Evolutionary conservation across 1,284 basidiomycete genomes (phyloP).

Genomic region (Austroboletus novae-zelandiae): DNA sequence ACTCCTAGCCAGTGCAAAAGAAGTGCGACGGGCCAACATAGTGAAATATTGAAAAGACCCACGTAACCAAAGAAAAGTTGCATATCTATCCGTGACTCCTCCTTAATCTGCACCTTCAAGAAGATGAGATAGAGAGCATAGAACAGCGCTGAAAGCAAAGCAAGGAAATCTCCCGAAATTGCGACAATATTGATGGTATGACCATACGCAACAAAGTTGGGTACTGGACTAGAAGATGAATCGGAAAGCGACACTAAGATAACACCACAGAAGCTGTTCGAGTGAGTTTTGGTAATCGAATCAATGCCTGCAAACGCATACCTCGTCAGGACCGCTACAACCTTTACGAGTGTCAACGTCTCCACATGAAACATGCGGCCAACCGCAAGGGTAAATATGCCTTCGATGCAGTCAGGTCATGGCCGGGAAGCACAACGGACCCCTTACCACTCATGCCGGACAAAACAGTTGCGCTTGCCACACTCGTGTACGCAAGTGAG

Average conservation of each 20-base stretch:
- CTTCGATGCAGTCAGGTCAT: constrained; percentile 40
- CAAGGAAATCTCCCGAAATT: constrained; percentile 75
- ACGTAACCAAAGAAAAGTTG: constrained; percentile 94
- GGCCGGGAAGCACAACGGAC: background rate
- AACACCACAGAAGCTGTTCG: constrained; percentile 73
- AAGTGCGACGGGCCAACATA: constrained; percentile 80
- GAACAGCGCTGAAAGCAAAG: constrained; percentile 79
- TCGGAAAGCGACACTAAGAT: constrained; percentile 84
- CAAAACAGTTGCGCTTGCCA: constrained; percentile 87
- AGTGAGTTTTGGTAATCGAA: constrained; percentile 4
- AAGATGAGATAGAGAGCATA: constrained; percentile 93
- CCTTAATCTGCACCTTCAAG: constrained; percentile 83
- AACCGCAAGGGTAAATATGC: constrained; percentile 91
- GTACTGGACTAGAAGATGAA: constrained; percentile 34
- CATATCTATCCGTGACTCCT: constrained; percentile 88
- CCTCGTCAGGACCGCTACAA: constrained; percentile 83
- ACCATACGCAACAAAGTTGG: constrained; percentile 17
- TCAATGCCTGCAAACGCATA: constrained; percentile 33
- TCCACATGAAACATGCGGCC: constrained; percentile 88
- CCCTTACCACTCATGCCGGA: constrained; percentile 82
- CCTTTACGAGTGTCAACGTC: constrained; percentile 69
- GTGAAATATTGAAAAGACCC: constrained; percentile 84
- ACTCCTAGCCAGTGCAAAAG: constrained; percentile 75
- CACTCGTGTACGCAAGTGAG: constrained; percentile 80
- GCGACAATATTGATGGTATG: constrained; percentile 27